Conservation (phyloP, 116 monocot species). For the Iris pallida region DNA sequence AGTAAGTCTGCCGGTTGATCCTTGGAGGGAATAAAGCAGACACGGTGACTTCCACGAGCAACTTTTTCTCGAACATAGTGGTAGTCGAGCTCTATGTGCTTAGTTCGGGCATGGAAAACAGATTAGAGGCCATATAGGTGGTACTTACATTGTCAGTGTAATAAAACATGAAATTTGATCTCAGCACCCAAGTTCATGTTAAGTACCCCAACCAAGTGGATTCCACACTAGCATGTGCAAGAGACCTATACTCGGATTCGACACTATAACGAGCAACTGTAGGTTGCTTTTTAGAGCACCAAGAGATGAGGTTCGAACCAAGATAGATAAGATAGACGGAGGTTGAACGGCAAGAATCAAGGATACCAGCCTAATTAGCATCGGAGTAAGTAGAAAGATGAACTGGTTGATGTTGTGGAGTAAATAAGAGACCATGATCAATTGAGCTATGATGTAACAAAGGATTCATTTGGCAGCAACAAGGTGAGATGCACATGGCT, state of each 20-base stretch:
- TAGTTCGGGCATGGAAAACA: not conserved
- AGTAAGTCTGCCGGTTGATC: not conserved
- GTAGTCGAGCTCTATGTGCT: not conserved
- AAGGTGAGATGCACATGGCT: not conserved
- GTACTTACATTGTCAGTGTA: not conserved
- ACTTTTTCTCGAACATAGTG: not conserved
- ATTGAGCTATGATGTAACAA: not conserved
- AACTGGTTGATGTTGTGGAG: not conserved
- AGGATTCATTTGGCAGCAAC: slow-evolving; percentile 1
- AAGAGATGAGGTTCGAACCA: not conserved
- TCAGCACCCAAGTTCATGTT: not conserved
- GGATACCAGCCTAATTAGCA: not conserved
- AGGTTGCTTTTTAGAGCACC: not conserved
- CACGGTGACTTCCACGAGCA: not conserved
- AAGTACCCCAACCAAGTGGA: not conserved
- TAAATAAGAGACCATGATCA: not conserved
- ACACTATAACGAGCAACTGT: not conserved
- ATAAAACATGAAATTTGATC: not conserved
- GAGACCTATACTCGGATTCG: not conserved
- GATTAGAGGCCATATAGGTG: not conserved
- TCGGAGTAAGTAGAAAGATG: not conserved
- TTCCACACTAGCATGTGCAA: not conserved
- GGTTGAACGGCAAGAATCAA: not conserved
- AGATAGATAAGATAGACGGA: not conserved
- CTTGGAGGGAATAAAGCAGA: not conserved